A percentile compares a stretch with the other conserved stretches of the same genome.
phyloP scores from a whole-genome alignment of 331 rosid genomes.

The Ulmus americana region DNA sequence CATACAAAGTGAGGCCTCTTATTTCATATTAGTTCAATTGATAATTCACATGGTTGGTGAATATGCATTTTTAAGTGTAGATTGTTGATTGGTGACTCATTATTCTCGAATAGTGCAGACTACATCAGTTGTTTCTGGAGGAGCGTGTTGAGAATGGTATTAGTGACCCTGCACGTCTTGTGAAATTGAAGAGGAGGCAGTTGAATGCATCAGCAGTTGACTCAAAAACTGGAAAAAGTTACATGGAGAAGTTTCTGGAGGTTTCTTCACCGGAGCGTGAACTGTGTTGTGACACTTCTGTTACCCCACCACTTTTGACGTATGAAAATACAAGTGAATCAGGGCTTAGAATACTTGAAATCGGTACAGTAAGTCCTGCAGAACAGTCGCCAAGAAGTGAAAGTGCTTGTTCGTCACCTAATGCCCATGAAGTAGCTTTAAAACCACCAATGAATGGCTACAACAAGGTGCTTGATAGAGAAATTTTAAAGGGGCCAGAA shows the following conservation, averaged over 20 bases:
- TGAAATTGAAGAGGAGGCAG: slow-evolving; percentile 71
- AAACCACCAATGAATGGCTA: slow-evolving; percentile 32
- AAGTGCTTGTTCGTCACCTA: slow-evolving; percentile 44
- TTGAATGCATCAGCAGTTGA: slow-evolving; percentile 55
- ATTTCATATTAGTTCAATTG: slow-evolving; percentile 24
- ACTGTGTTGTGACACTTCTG: slow-evolving; percentile 51
- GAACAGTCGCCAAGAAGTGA: slow-evolving; percentile 42
- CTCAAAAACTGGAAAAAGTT: slow-evolving; percentile 56
- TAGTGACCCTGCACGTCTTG: slow-evolving; percentile 64
- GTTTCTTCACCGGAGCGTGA: slow-evolving; percentile 51
- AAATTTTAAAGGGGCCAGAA: slow-evolving; percentile 37
- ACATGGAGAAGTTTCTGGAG: slow-evolving; percentile 72
- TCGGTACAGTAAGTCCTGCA: slow-evolving; percentile 46
- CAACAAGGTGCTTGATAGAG: slow-evolving; percentile 24
- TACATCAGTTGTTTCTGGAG: slow-evolving; percentile 78
- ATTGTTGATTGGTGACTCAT: slow-evolving; percentile 25
- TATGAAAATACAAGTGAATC: slow-evolving; percentile 44
- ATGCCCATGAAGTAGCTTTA: slow-evolving; percentile 35
- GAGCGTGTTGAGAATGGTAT: slow-evolving; percentile 72
- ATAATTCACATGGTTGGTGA: slow-evolving; percentile 19
- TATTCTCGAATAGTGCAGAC: slow-evolving; percentile 43
- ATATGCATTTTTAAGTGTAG: slow-evolving; percentile 17
- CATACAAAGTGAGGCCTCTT: slow-evolving; percentile 73
- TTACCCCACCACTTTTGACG: slow-evolving; percentile 31
- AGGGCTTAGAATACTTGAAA: slow-evolving; percentile 70